Evolutionary conservation across 805 yeast species (phyloP).

Genomic region (Hanseniaspora meyeri): DNA sequence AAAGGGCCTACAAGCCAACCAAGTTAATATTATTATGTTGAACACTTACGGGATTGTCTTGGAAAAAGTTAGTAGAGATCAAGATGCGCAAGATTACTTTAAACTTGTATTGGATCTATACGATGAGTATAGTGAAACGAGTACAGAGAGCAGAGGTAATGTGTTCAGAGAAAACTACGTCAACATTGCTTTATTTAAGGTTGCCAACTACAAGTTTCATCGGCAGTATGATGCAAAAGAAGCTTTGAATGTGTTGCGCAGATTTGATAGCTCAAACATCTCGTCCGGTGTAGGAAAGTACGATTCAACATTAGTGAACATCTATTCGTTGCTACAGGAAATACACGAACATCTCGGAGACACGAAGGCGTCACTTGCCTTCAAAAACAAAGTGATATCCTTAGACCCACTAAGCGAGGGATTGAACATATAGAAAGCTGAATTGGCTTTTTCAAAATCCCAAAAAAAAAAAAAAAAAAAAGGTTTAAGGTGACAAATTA

Average conservation of each 20-base stretch:
- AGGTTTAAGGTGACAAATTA: not conserved
- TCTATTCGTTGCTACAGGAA: conserved; percentile 2
- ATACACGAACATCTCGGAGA: conserved; percentile 1
- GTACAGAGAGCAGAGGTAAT: not conserved
- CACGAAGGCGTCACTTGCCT: not conserved
- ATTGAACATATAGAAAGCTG: not conserved
- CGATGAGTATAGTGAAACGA: not conserved
- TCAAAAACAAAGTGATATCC: not conserved
- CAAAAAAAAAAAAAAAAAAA: not conserved
- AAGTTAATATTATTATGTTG: conserved; percentile 23
- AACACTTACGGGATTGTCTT: conserved; percentile 26
- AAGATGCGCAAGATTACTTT: conserved; percentile 10
- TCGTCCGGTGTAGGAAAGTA: not conserved
- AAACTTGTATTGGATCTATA: conserved; percentile 16
- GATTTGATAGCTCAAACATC: not conserved
- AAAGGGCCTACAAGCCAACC: conserved; percentile 11
- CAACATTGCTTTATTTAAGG: conserved; percentile 3
- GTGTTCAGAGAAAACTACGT: conserved; percentile 9
- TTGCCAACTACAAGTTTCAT: not conserved
- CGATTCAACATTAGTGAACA: conserved; percentile 1
- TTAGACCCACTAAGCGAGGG: not conserved
- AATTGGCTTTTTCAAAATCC: no score
- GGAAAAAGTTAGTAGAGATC: conserved; percentile 6
- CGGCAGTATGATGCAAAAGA: not conserved
- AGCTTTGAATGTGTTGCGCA: not conserved